Base-by-base conservation (phyloP, 805 yeast species). In the Metschnikowia santaceciliae region DNA sequence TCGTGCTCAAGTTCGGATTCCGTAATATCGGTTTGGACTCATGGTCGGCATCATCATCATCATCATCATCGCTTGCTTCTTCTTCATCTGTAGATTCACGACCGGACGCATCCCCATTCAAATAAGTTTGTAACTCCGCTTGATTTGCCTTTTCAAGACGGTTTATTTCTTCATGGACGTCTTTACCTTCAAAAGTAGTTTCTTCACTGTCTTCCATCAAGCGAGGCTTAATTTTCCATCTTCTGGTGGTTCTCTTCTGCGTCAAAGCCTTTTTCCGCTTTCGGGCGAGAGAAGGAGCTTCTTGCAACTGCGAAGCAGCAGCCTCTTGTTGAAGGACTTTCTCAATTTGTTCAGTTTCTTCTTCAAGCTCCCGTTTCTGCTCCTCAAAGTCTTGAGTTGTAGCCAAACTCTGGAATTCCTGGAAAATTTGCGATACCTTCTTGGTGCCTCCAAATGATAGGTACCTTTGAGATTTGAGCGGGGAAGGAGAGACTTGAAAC, bases 191-290 rank as follows among this genome's bases (percentile, higher is more conserved):
- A 34, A 77, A 54, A 11, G 56, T 59, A 43, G 71, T 75, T 4
- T 63, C 65, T 32, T 42, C 34, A 2, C 52, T 60, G 1, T 49
- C 53, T 0, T 59, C 56, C 3, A 56, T 64, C 3, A 50, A 53
- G 17, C 65, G 56, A 0, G 83, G 79, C 53, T 71, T 76, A 52
- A 80, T 68, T 52, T 77, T 79, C 65, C 76, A 74, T 46, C 82
- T 67, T 48, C 81, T 66, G 1, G 84, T 79, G 0, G 78, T 73
- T 57, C 84, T 64, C 63, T 80, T 80, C 40, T 76, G 79, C 0
- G 83, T 79, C 51, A 69, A 72, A 36, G 64, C 64, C 54, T 63
- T 69, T 53, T 67, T 70, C 33, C 58, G 56, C 37, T 43, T 52
- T 6, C 45, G 42, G 17, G 42, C 38, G 30, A 42, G n/a, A 3